Conservation (phyloP, 2,329 filamentous ascomycete genomes). For the Microascus cirrosus region DNA sequence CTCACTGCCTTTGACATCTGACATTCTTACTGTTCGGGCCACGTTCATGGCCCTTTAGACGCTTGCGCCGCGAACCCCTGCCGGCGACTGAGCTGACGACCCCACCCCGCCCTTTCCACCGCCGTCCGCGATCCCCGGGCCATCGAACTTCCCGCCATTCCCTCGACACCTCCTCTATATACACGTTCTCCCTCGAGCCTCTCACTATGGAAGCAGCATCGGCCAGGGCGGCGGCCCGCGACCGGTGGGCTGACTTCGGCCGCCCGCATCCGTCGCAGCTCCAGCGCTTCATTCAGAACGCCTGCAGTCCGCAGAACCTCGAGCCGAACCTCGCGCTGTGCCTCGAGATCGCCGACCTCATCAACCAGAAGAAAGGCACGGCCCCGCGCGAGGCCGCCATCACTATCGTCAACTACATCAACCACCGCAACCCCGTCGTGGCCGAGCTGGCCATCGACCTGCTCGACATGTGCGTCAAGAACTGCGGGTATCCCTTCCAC, state of each 20-base stretch:
- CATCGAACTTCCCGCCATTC: neutral
- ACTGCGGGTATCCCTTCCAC: constrained; percentile 98
- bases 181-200: neutral
- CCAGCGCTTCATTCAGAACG: constrained; percentile 90
- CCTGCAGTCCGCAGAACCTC: constrained; percentile 94
- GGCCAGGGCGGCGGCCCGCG: constrained; percentile 86
- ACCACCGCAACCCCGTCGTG: constrained; percentile 94
- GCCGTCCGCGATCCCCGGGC: neutral
- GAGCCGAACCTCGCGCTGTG: constrained; percentile 95
- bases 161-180: neutral
- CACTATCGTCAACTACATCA: constrained; percentile 87
- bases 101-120: neutral
- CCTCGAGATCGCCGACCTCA: constrained; percentile 90
- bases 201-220: constrained; percentile 80
- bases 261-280: constrained; percentile 74
- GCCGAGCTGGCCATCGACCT: constrained; percentile 81
- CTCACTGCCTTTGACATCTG: neutral
- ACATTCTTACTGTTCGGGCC: neutral
- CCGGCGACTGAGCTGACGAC: neutral
- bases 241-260: constrained; percentile 79
- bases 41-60: neutral
- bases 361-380: constrained; percentile 95
- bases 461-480: constrained; percentile 98
- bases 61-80: neutral
- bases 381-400: constrained; percentile 90